A percentile compares a stretch with the other conserved stretches of the same genome.
Conservation (phyloP, 2,329 filamentous ascomycete genomes). For the Metarhizium robertsii region DNA sequence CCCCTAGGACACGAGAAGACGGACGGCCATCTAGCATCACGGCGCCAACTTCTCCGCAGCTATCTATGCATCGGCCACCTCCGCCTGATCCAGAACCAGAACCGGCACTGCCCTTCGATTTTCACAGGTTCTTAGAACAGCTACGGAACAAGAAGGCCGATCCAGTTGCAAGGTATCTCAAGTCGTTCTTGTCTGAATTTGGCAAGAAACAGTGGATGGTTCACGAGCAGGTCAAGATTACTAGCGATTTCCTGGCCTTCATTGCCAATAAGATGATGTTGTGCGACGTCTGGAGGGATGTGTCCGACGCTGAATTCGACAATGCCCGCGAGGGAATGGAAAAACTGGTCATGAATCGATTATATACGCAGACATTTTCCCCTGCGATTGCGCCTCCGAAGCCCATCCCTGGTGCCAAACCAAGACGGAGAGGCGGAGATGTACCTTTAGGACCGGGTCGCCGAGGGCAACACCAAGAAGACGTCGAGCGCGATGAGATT, state of each 20-base stretch:
- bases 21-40: conserved; percentile 17
- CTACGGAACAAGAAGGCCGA: conserved; percentile 95
- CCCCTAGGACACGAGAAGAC: conserved; percentile 29
- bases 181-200: conserved; percentile 91
- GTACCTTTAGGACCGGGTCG: conserved; percentile 69
- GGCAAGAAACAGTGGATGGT: conserved; percentile 99
- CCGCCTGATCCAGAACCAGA: conserved; percentile 71
- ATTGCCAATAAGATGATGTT: conserved; percentile 97
- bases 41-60: conserved; percentile 35
- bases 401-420: conserved; percentile 58
- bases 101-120: conserved; percentile 84
- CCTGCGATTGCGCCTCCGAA: conserved; percentile 81
- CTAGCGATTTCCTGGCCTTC: conserved; percentile 90
- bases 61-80: conserved; percentile 51
- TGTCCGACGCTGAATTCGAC: conserved; percentile 95
- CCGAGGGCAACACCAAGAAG: conserved; percentile 91
- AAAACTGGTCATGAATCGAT: conserved; percentile 95
- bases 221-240: conserved; percentile 98
- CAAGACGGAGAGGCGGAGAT: conserved; percentile 59
- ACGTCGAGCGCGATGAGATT: conserved; percentile 94
- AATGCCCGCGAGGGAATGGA: conserved; percentile 99
- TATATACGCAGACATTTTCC: conserved; percentile 94
- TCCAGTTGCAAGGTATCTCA: conserved; percentile 88
- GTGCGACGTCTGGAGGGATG: conserved; percentile 92
- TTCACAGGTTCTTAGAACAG: conserved; percentile 93